Evolutionary conservation across 2,329 filamentous ascomycete species (phyloP), one percentile per base, ranked within the genome.

Genomic region (Dactylellina cionopaga): DNA sequence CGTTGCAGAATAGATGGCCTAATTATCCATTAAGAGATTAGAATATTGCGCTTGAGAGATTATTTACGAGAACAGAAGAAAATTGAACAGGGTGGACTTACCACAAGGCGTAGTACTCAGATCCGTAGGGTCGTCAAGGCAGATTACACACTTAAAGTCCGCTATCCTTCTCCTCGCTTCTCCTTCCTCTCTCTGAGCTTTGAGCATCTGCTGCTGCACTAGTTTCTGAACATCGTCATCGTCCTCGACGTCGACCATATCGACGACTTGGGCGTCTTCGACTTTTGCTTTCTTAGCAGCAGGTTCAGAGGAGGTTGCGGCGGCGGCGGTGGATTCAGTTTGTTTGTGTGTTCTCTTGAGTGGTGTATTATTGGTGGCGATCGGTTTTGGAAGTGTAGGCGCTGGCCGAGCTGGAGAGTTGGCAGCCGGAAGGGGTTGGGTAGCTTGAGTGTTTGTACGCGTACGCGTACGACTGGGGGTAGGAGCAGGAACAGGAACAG

Each of bases 1-100:
- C 63, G 33, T 77, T 74, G 44, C 76, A 78, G 39, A 77, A 78
- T 59, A 77, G 73, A 65, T 78, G 76, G 9, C 76, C 76, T 78
- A 31, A n/a, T n/a, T 31, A 49, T 22, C 9, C n/a, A 52, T 31
- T 25, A 39, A 17, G 56, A 47, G 39, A 74, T 54, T 25, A 62
- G 51, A 68, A 46, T 49, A 55, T 24, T 24, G 17, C 2, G 27
- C 15, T 35, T 62, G 7, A 29, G 29, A 25, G 41, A 24, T n/a
- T n/a, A n/a, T n/a, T n/a, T n/a, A n/a, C n/a, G 22, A 15, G 17
- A 13, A 29, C 0, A 51, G 37, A 44, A 37, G 13, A 33, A 19
- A 11, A 10, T 33, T 35, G 15, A 66, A 25, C 29, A 33, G 37
- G n/a, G n/a, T n/a, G n/a, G 24, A 72, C 74, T 46, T 70, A 78